Conservation (phyloP, 306 rosid genomes). For the Vicia sativa region DNA sequence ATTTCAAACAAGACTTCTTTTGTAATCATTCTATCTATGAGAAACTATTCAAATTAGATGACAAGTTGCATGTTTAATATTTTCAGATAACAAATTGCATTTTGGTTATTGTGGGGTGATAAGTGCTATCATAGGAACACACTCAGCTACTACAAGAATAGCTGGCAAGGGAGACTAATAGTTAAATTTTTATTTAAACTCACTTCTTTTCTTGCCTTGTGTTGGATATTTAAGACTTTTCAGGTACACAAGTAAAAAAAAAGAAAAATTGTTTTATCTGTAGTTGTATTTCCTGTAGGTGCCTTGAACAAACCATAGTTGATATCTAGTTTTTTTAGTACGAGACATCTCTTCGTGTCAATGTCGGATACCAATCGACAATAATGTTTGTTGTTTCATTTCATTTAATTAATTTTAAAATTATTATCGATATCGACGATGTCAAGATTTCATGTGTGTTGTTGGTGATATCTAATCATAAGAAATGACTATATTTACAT, state of each 20-base stretch:
- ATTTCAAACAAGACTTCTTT: not conserved
- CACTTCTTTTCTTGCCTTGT: not conserved
- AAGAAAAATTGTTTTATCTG: not conserved
- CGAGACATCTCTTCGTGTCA: no score
- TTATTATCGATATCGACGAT: no score
- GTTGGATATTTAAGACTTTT: conserved; percentile 6
- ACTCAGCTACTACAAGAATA: conserved; percentile 50
- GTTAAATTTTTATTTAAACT: not conserved
- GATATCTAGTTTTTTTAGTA: not conserved
- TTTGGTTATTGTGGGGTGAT: conserved; percentile 44
- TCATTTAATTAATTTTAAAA: no score
- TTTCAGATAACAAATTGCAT: conserved; percentile 54
- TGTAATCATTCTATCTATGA: conserved; percentile 6
- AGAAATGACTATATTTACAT: not conserved
- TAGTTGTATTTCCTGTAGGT: conserved; percentile 3
- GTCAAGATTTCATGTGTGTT: no score
- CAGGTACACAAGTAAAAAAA: not conserved
- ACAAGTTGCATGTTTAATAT: not conserved
- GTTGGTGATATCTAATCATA: not conserved
- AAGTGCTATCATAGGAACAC: conserved; percentile 50
- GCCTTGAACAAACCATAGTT: conserved; percentile 1
- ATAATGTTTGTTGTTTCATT: no score
- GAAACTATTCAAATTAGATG: not conserved
- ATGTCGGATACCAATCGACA: no score
- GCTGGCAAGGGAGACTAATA: conserved; percentile 20